A percentile compares a stretch with the other conserved stretches of the same genome.
Conservation (phyloP, 1,139 yeast species). For the Debaryomyces robertsiae region DNA sequence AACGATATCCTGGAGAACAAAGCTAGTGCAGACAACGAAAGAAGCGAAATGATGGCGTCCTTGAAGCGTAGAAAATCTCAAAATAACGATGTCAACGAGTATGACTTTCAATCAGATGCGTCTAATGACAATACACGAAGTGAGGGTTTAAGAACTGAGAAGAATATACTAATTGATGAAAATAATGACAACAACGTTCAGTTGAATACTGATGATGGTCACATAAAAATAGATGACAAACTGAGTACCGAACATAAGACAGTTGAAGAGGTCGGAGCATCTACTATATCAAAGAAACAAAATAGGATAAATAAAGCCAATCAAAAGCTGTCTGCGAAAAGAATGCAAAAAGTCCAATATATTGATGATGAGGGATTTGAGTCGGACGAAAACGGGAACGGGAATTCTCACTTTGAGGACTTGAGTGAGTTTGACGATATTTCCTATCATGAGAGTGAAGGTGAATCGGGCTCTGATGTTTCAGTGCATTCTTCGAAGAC, state of each 20-base stretch:
- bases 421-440: conserved; percentile 6
- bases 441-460: not conserved
- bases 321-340: not conserved
- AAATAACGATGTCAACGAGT: too few species aligned
- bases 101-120: too few species aligned
- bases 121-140: not conserved
- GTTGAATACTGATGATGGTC: not conserved
- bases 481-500: not conserved
- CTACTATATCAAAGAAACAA: not conserved
- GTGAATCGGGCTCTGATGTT: not conserved
- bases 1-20: too few species aligned
- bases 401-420: not conserved
- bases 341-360: not conserved
- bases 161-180: not conserved
- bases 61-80: not conserved
- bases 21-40: not conserved
- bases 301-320: not conserved
- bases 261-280: not conserved
- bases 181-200: too few species aligned
- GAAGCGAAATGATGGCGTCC: not conserved
- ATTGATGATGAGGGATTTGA: conserved; percentile 8
- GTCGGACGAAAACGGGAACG: not conserved
- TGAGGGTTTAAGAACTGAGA: not conserved
- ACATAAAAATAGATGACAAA: not conserved
- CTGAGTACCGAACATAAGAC: too few species aligned